These are phyloP conservation scores for Suillus subluteus DNA, from an alignment of 768 basidiomycete species.

Conservation along the genomic window DNA sequence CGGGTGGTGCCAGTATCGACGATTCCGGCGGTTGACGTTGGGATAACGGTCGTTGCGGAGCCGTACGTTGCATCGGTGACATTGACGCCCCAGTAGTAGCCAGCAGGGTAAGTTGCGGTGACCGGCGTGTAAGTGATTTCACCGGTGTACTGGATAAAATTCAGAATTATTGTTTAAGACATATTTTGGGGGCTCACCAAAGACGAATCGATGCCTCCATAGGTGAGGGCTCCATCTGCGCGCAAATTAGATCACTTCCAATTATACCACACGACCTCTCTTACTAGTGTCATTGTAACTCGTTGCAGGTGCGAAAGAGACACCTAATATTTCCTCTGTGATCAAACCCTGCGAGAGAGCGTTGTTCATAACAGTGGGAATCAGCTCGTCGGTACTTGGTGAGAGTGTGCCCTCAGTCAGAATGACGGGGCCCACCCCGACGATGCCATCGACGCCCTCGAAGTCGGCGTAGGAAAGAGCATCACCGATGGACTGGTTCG, in stretches of 20 bases:
- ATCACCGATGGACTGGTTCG: constrained; percentile 26
- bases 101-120: constrained; percentile 23
- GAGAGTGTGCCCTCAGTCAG: constrained; percentile 15
- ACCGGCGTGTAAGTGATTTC: constrained; percentile 23
- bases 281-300: constrained; percentile 14
- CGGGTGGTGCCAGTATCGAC: constrained; percentile 27
- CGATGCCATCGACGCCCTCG: constrained; percentile 24
- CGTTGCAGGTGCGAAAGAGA: constrained; percentile 21
- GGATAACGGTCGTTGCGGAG: constrained; percentile 12
- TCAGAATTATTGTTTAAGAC: not conserved
- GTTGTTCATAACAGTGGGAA: constrained; percentile 25
- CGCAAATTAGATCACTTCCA: not conserved
- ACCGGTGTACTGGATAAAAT: constrained; percentile 19
- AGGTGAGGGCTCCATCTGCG: constrained; percentile 22
- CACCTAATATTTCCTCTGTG: constrained; percentile 17
- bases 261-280: not conserved
- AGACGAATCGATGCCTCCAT: constrained; percentile 20
- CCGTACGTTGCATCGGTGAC: constrained; percentile 14
- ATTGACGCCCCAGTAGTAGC: constrained; percentile 25
- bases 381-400: constrained; percentile 11
- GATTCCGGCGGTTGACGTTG: constrained; percentile 21
- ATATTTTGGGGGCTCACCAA: constrained; percentile 10
- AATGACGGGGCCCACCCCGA: constrained; percentile 22
- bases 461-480: constrained; percentile 16
- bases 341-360: constrained; percentile 20